Percentiles rank a stretch among this genome's conserved stretches.
These are phyloP conservation scores for Mucor sp. DNA, from an alignment of 371 early-diverging fungal genomes.

Conservation along the genomic window DNA sequence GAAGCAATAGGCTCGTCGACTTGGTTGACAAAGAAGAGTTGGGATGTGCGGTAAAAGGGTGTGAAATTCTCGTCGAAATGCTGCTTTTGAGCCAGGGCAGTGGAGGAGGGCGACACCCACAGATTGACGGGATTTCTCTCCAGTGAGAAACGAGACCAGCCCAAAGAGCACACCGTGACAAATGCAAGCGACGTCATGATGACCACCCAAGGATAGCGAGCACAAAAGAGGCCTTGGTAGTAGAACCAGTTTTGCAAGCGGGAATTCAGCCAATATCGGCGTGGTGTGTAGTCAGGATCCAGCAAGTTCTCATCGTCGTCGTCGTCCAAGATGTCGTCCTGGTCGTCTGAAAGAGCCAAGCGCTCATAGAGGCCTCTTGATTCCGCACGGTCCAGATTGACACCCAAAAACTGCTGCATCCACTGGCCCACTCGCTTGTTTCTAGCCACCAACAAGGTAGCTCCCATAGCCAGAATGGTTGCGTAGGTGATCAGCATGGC, in stretches of 20 bases:
- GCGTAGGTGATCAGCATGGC: slow-evolving; percentile 55
- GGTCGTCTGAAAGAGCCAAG: slow-evolving; percentile 49
- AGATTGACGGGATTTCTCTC: slow-evolving; percentile 70
- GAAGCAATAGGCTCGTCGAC: slow-evolving; percentile 49
- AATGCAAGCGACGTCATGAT: slow-evolving; percentile 49
- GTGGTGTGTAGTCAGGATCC: slow-evolving; percentile 61
- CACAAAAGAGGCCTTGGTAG: slow-evolving; percentile 65
- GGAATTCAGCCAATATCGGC: slow-evolving; percentile 64
- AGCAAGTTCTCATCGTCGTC: slow-evolving; percentile 46
- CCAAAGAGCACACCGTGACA: slow-evolving; percentile 55
- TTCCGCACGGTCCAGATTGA: slow-evolving; percentile 26
- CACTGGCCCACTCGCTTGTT: slow-evolving; percentile 18
- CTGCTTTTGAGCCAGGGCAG: slow-evolving; percentile 62
- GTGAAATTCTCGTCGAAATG: slow-evolving; percentile 73
- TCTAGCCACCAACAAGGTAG: slow-evolving; percentile 29
- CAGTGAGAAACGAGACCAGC: slow-evolving; percentile 60
- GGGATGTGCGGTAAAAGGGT: slow-evolving; percentile 76
- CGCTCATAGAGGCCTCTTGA: slow-evolving; percentile 55
- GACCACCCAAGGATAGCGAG: slow-evolving; percentile 61
- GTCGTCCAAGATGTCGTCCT: slow-evolving; percentile 36
- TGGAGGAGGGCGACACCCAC: slow-evolving; percentile 73
- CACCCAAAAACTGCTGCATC: slow-evolving; percentile 17
- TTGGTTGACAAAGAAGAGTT: slow-evolving; percentile 64
- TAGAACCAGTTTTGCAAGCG: slow-evolving; percentile 69
- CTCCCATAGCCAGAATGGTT: slow-evolving; percentile 34